These are phyloP conservation scores for Santalum album DNA, from an alignment of 164 flowering plant species.

Conservation along the genomic window DNA sequence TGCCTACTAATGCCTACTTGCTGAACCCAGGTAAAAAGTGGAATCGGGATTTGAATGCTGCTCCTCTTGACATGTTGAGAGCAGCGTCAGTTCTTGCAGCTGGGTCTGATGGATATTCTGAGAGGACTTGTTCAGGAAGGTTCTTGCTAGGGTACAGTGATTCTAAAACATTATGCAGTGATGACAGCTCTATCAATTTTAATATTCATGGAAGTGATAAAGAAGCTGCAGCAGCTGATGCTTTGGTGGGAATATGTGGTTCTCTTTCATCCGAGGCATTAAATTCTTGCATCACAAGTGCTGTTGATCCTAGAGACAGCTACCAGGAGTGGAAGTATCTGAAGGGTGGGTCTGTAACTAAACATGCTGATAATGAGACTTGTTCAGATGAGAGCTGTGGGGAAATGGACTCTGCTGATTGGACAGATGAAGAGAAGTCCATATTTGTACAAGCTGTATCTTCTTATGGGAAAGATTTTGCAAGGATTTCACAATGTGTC, in stretches of 20 bases:
- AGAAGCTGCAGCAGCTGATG: slow-evolving; percentile 78
- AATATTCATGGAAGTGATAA: slow-evolving; percentile 41
- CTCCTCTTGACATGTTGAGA: slow-evolving; percentile 77
- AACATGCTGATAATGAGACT: slow-evolving; percentile 55
- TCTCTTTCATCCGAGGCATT: slow-evolving; percentile 90
- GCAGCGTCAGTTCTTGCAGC: slow-evolving; percentile 69
- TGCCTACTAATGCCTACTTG: slow-evolving; percentile 42
- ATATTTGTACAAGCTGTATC: slow-evolving; percentile 58
- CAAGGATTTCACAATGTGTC: slow-evolving; percentile 54
- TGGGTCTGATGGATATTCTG: slow-evolving; percentile 25
- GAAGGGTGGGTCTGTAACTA: slow-evolving; percentile 23
- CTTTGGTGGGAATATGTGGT: slow-evolving; percentile 78
- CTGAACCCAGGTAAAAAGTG: slow-evolving; percentile 63
- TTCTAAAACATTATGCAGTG: slow-evolving; percentile 16
- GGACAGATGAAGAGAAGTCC: slow-evolving; percentile 95
- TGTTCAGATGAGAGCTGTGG: slow-evolving; percentile 92
- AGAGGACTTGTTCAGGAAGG: slow-evolving; percentile 20
- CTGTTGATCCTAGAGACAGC: slow-evolving; percentile 61
- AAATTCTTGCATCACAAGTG: slow-evolving; percentile 80
- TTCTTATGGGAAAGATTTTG: slow-evolving; percentile 75
- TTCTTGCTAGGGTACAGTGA: slow-evolving; percentile 14
- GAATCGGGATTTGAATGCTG: slow-evolving; percentile 62
- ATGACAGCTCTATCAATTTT: slow-evolving; percentile 27
- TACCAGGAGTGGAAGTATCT: slow-evolving; percentile 37
- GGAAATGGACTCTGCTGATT: slow-evolving; percentile 64